Evolutionary conservation across 2,329 filamentous ascomycete genomes (phyloP).

Genomic region (Berkeleyomyces rouxiae): DNA sequence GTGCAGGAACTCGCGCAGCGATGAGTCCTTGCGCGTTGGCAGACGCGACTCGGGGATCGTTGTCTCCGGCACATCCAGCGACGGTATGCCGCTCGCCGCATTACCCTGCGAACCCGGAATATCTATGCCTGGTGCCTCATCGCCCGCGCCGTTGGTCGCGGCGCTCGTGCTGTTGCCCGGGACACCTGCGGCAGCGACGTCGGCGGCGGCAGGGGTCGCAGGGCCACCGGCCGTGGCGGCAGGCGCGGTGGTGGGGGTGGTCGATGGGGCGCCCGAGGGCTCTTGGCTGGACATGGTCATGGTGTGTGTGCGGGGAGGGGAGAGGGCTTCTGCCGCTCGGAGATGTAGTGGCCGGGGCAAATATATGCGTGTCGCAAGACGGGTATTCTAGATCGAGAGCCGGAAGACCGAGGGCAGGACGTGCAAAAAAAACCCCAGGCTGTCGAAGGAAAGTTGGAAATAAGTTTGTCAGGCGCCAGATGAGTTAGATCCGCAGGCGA

Average conservation of each 20-base stretch:
- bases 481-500: background rate
- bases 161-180: constrained; percentile 74
- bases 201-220: background rate
- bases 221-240: background rate
- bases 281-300: background rate
- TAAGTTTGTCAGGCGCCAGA: background rate
- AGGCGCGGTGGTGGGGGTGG: background rate
- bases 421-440: background rate
- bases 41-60: constrained; percentile 40
- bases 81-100: constrained; percentile 21
- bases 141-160: constrained; percentile 56
- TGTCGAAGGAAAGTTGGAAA: background rate
- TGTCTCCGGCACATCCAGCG: constrained; percentile 26
- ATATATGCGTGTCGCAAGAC: background rate
- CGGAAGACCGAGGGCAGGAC: background rate
- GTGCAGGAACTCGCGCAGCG: constrained; percentile 74
- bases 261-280: background rate
- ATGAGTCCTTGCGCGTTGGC: constrained; percentile 77
- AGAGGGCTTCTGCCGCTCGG: background rate
- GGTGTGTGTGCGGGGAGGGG: background rate
- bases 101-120: constrained; percentile 22
- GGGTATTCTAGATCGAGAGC: background rate
- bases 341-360: background rate
- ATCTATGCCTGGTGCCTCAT: constrained; percentile 60
- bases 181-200: background rate